Base-by-base conservation (phyloP, 225 moss, liverwort and hornwort genomes). In the Polytrichum commune region DNA sequence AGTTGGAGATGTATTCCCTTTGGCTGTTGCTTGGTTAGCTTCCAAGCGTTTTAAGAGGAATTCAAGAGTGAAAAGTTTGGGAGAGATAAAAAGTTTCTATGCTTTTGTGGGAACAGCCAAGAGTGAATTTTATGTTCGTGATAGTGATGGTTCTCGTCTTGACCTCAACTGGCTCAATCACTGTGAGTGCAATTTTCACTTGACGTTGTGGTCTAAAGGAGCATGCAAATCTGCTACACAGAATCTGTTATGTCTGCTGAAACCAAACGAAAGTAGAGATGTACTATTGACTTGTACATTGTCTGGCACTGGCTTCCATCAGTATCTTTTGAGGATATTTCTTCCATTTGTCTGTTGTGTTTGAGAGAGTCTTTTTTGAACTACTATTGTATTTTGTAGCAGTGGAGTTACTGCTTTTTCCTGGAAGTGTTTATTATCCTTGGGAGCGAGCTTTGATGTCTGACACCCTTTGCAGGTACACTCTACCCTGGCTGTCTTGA, bases 381-480 rank as follows among this genome's bases (percentile, higher is more conserved):
- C 69, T 46, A 46, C 69, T 46, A 46, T 46, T 46, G 13, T 46
- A 46, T 74, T 74, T 68, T 53, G 55, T 75, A 76, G 69, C 83
- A 93, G 96, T 89, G 75, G 91, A 91, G 55, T 87, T 78, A 63
- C 62, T 76, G 5, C 73, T 90, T 62, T 91, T 80, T 74, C 74
- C 79, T 70, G 89, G 83, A 33, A 89, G 93, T 56, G 89, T 96
- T 57, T 96, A 96, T 60, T 89, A 92, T 70, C 96, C 96, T 56
- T 96, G 96, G 96, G 96, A 96, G 88, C 90, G 93, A 61, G 83
- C 79, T 30, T 78, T 96, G 81, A 92, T 96, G 92, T 82, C 96
- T 55, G 84, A 90, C 63, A 69, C 55, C 22, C 76, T 66, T 60
- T 96, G 96, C 89, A 90, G 93, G 96, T 96, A 74, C 58, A 58